Base-by-base conservation (phyloP, 345 rosid species). In the Geranium brycei region DNA sequence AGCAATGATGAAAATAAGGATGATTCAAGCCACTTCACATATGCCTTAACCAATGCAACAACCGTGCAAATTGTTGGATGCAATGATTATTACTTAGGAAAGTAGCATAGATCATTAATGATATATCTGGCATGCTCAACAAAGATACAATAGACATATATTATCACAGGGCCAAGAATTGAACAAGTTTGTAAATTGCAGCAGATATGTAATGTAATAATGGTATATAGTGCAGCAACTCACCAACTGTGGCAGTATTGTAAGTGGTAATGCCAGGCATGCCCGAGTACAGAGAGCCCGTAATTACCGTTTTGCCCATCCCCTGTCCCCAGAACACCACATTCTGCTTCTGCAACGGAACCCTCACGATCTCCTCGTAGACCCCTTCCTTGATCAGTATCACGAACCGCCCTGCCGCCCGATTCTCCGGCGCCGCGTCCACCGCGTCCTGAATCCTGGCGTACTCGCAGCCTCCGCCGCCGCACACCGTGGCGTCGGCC, bases 311-410 rank as follows among this genome's bases (percentile, higher is more conserved):
- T 62, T 73, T 81, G 62, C 82, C 82, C 68, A 73, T 74, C 19
- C 85, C 85, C 10, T 78, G 80, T 0, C 85, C 85, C 13, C 67
- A 10, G n/a, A 78, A 78, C 31, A 81, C 80, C 1, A 81, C 62
- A 31, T 78, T 78, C 72, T 63, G 76, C 65, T 81, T 78, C 76
- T 69, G 75, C 0, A 73, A 63, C 66, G 85, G 80, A 31, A 81
- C 68, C 60, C 75, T 64, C 14, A 81, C 78, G 17, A 59, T 67
- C 67, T 81, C 85, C 30, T 76, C 68, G 2, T 81, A 81, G 3
- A 78, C 67, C 31, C 85, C 85, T 17, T 63, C 75, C 64, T 51
- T 78, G 14, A 78, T 81, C 28, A 58, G 69, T 7, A 81, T 74
- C 75, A 78, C 85, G 30, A 73, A 81, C 5, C 41, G 41, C 70